Base-by-base conservation (phyloP, 805 yeast species). In the Saturnispora halmiae region DNA sequence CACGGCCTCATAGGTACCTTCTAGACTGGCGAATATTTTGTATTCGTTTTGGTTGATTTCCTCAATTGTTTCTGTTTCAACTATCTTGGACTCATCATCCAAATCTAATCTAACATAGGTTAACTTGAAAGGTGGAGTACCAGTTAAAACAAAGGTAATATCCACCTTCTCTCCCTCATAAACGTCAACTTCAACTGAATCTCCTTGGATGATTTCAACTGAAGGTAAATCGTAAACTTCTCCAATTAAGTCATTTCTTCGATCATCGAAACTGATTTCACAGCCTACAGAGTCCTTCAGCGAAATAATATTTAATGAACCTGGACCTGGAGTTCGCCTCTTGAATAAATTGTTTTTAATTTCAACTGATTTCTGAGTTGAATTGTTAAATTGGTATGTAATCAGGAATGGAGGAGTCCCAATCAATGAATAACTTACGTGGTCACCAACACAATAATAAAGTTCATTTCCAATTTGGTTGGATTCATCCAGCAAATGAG, bases 81-180 rank as follows among this genome's bases (percentile, higher is more conserved):
- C 67, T 11, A 68, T 57, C 31, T 63, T 65, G 38, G 62, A 61
- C 28, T 48, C 53, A 20, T 58, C 62, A 5, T 48, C 41, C 16
- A 58, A 38, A 31, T 57, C 61, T 6, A 82, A 79, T 55, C 97
- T 73, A 7, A 82, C 82, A 55, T 88, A 92, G 1, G 88, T 83
- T 48, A 92, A 69, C 31, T 79, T 66, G 65, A 90, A 92, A 10
- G 99, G 99, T 9, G 97, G 95, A 0, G 78, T 73, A 13, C 98
- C 98, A 26, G 73, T 72, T 53, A 92, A 83, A 16, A 76, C 72
- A 62, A 92, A 90, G 2, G 72, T 72, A 36, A 92, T 77, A 55
- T 87, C 95, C 1, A 94, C 88, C 53, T 82, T 84, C 49, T 92
- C 98, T 35, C 97, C 98, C 56, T 86, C 94, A 53, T 87, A 94